phyloP scores from a whole-genome alignment of 129 eudicot genomes.

The sunflower (Helianthus annuus) region HanXRQr2.0-SUNRISE NC_035435.2:5092652-5093151 shows the following conservation, averaged over 20 bases:
- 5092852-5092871: slow-evolving; percentile 8
- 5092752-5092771: neutral
- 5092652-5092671: too few species aligned
- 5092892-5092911: slow-evolving; percentile 7
- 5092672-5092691: too few species aligned
- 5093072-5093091: slow-evolving; percentile 32
- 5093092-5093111: slow-evolving; percentile 30
- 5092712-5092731: neutral
- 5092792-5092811: slow-evolving; percentile 4
- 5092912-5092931: slow-evolving; percentile 1
- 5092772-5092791: neutral
- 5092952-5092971: neutral
- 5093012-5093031: neutral
- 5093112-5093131: slow-evolving; percentile 28
- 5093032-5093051: neutral
- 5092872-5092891: slow-evolving; percentile 14
- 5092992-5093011: too few species aligned
- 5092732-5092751: neutral
- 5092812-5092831: neutral
- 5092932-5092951: slow-evolving; percentile 18
- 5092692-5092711: too few species aligned
- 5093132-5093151: slow-evolving; percentile 30
- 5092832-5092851: slow-evolving; percentile 5
- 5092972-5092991: too few species aligned
- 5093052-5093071: slow-evolving; percentile 35